Evolutionary conservation across 192 early-diverging fungal species (phyloP).

Genomic region (Tieghemiomyces parasiticus): DNA sequence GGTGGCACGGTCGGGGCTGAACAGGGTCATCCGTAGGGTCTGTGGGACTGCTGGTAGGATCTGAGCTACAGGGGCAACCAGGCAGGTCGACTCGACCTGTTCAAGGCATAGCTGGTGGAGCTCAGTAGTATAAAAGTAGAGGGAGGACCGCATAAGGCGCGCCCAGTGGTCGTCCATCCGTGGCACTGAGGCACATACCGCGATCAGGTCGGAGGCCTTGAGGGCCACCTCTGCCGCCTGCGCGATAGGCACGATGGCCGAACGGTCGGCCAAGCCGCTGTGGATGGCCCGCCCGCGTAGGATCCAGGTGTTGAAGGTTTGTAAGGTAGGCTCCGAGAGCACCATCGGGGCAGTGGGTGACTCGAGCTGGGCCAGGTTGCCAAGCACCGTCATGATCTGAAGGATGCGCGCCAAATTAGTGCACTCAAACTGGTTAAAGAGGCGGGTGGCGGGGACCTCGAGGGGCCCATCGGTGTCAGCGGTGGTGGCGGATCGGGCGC

Average conservation of each 20-base stretch:
- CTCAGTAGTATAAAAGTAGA: background rate
- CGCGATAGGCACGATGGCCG: too few species aligned
- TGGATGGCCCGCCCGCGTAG: background rate
- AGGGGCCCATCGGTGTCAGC: too few species aligned
- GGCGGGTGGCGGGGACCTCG: background rate
- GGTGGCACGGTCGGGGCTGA: slow-evolving; percentile 1
- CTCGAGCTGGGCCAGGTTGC: slow-evolving; percentile 3
- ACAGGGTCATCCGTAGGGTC: background rate
- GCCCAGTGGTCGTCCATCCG: background rate
- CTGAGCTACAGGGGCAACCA: background rate
- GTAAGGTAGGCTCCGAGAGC: background rate
- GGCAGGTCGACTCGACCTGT: background rate
- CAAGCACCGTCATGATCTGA: background rate
- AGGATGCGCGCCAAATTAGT: background rate
- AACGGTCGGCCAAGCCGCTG: background rate
- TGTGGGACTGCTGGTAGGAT: background rate
- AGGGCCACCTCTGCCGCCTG: too few species aligned
- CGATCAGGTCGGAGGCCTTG: too few species aligned
- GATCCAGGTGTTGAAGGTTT: background rate
- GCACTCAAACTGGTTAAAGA: background rate
- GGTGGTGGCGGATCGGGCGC: background rate
- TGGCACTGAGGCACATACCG: background rate
- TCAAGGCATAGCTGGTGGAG: background rate
- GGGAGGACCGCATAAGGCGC: background rate
- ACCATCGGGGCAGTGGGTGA: background rate